phyloP scores from a whole-genome alignment of 179 eudicot genomes.

The Amaranthus tricolor region DNA sequence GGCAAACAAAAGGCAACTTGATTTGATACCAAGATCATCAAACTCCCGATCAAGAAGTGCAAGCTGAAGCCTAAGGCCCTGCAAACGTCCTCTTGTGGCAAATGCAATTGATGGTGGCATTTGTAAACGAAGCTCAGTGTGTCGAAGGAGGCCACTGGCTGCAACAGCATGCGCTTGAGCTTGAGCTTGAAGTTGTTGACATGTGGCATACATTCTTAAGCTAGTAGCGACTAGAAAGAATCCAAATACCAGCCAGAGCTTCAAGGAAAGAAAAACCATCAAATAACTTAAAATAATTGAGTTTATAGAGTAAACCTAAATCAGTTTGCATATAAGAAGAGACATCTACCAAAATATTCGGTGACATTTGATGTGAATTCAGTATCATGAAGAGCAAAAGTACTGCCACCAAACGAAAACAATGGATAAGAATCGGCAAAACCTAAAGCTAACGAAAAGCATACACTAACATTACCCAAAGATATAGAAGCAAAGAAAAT shows the following conservation, averaged over 20 bases:
- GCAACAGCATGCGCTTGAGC: slow-evolving; percentile 97
- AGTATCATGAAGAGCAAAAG: slow-evolving; percentile 85
- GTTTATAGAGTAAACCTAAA: slow-evolving; percentile 1
- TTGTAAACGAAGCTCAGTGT: slow-evolving; percentile 76
- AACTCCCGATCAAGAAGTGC: slow-evolving; percentile 96
- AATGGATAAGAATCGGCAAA: neutral
- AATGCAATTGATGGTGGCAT: slow-evolving; percentile 91
- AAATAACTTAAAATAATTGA: slow-evolving; percentile 1
- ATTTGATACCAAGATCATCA: slow-evolving; percentile 70
- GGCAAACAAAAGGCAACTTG: slow-evolving; percentile 1
- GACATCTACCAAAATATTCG: slow-evolving; percentile 73
- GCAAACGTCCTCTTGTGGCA: slow-evolving; percentile 89
- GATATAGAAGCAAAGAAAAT: slow-evolving; percentile 9
- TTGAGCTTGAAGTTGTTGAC: slow-evolving; percentile 98
- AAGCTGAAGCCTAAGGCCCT: slow-evolving; percentile 92
- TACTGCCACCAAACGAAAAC: slow-evolving; percentile 46
- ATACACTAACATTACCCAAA: neutral
- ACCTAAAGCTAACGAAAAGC: neutral
- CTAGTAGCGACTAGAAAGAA: slow-evolving; percentile 91
- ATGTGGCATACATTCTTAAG: slow-evolving; percentile 93
- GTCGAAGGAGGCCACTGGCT: slow-evolving; percentile 92
- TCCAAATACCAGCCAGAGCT: slow-evolving; percentile 97
- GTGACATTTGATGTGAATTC: slow-evolving; percentile 89
- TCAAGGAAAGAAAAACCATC: slow-evolving; percentile 18
- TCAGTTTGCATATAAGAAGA: slow-evolving; percentile 1